A percentile compares a stretch with the other conserved stretches of the same genome.
These are phyloP conservation scores for Boletellus emodensis DNA, from an alignment of 768 basidiomycete genomes.

Conservation along the genomic window DNA sequence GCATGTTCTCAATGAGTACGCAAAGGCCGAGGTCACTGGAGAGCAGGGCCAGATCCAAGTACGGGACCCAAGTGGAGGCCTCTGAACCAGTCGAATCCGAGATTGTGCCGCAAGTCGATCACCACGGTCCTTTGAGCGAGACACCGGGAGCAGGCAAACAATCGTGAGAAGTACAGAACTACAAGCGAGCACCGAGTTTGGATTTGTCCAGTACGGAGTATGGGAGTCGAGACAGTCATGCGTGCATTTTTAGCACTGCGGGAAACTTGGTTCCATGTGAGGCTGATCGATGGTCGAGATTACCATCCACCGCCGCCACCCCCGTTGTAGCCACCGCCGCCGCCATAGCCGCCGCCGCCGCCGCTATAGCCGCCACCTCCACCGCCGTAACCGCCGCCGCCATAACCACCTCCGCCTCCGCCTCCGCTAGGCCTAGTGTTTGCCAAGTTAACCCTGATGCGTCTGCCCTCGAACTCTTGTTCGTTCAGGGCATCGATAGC, in stretches of 20 bases:
- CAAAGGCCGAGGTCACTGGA: too few relatives aligned
- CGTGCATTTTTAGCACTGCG: slow-evolving; percentile 9
- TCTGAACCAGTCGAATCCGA: too few relatives aligned
- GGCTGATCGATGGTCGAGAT: neutral
- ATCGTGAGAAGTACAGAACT: neutral
- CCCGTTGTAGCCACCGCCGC: slow-evolving; percentile 2
- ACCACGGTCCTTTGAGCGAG: too few relatives aligned
- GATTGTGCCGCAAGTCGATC: too few relatives aligned
- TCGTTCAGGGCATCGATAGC: slow-evolving; percentile 47
- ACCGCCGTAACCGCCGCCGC: slow-evolving; percentile 3
- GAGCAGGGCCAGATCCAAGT: too few relatives aligned
- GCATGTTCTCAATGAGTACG: too few relatives aligned
- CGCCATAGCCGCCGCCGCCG: slow-evolving; percentile 9
- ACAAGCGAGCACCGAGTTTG: slow-evolving; percentile 10
- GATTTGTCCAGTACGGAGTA: neutral
- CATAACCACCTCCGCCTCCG: slow-evolving; percentile 11
- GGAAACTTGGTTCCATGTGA: neutral
- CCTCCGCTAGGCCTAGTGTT: slow-evolving; percentile 31
- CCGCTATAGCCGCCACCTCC: slow-evolving; percentile 12
- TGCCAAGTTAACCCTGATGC: slow-evolving; percentile 47
- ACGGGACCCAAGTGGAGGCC: too few relatives aligned
- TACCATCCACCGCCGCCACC: slow-evolving; percentile 5
- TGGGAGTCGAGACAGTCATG: slow-evolving; percentile 4
- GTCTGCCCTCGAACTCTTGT: slow-evolving; percentile 51
- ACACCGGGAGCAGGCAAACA: too few relatives aligned